Evolutionary conservation across 805 yeast genomes (phyloP).

Genomic region (Starmerella etchellsii): DNA sequence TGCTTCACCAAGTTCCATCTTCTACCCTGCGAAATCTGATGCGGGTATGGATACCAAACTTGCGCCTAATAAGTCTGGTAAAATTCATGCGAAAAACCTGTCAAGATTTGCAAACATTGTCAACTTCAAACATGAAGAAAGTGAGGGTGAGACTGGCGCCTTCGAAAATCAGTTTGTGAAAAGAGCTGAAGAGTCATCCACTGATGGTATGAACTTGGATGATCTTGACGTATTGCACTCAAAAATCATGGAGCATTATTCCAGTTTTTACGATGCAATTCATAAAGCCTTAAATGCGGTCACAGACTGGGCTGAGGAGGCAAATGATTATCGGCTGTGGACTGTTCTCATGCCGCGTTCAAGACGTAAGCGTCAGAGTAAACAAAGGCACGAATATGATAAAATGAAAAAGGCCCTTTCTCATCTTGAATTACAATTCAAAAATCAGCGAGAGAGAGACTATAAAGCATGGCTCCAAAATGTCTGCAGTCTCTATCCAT

Average conservation of each 20-base stretch:
- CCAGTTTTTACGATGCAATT: conserved; percentile 4
- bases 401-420: background rate
- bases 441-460: background rate
- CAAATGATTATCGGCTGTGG: conserved; percentile 18
- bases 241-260: conserved; percentile 9
- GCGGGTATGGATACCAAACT: too few species aligned
- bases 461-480: conserved; percentile 1
- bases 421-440: background rate
- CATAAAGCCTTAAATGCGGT: conserved; percentile 8
- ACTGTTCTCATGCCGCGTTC: conserved; percentile 8
- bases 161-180: background rate
- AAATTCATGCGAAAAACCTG: too few species aligned
- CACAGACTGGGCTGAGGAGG: conserved; percentile 18
- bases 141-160: background rate
- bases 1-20: too few species aligned
- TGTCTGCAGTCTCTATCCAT: background rate
- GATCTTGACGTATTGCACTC: background rate
- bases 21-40: too few species aligned
- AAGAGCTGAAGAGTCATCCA: background rate
- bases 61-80: too few species aligned
- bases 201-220: background rate
- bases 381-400: background rate
- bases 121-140: too few species aligned
- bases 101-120: too few species aligned
- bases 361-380: conserved; percentile 5